Base-by-base conservation (phyloP, 139 green algal species). In the Chara braunii region DNA sequence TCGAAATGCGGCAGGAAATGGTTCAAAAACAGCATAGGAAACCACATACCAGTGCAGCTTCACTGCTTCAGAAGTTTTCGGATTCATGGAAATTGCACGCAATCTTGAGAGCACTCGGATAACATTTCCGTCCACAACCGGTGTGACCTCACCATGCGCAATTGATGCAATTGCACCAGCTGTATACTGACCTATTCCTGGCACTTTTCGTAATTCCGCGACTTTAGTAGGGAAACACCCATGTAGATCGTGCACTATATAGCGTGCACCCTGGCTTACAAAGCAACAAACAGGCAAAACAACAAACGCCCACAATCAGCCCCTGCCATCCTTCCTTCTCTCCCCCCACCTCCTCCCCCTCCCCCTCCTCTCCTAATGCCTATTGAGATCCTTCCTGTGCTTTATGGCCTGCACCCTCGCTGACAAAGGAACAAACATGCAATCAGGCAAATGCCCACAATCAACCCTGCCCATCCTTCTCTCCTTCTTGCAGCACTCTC, bases 61-160 rank as follows among this genome's bases (percentile, higher is more conserved):
- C 9, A 51, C 6, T 5, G 43, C 53, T n/a, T 33, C 26, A 24
- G 37, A n/a, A 7, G 24, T 23, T 11, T 54, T 74, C 6, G 65
- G 60, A 12, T 74, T n/a, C 12, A 14, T 14, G 3, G 35, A 78
- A 28, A 36, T 33, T 11, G 36, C 60, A 2, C 78, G 64, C 65
- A 91, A 60, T 18, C 86, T 71, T 24, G 85, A 80, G 32, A 95
- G 32, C 12, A 95, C 89, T 23, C 89, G 77, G 2, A 96, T 72
- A 2, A 97, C 91, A 72, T 97, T 97, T 34, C 88, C 91, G 63
- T 97, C 91, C 34, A 97, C 90, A 33, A 85, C 86, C 8, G 88
- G 34, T 14, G 43, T 44, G 18, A 33, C 37, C 54, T 85, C 12
- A 72, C 77, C 1, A 18, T 55, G 0, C 34, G 12, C 91, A 54